These are phyloP conservation scores for Conidiobolus incongruus DNA, from an alignment of 371 early-diverging fungal genomes.

Conservation along the genomic window DNA sequence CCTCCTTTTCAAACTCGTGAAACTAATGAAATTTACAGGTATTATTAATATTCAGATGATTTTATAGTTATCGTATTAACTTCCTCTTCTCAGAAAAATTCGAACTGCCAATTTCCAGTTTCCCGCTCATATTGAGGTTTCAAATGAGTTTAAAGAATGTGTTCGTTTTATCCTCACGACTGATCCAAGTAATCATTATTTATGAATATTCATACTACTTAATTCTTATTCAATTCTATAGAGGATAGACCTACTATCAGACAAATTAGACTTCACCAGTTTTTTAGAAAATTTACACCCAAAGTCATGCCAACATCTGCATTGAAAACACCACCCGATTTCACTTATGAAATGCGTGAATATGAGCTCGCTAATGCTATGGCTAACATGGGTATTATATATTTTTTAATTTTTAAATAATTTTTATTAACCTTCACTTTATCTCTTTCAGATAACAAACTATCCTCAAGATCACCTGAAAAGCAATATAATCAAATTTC, in stretches of 20 bases:
- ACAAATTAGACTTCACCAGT: conserved; percentile 15
- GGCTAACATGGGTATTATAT: background rate
- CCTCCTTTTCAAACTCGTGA: conserved; percentile 92
- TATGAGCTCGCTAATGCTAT: too few relatives aligned
- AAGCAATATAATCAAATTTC: background rate
- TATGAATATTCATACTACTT: background rate
- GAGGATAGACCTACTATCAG: conserved; percentile 17
- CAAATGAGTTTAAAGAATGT: too few relatives aligned
- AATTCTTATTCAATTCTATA: conserved; percentile 4
- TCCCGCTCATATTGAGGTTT: too few relatives aligned
- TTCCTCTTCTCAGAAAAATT: too few relatives aligned
- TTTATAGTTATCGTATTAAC: too few relatives aligned
- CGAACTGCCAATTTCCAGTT: too few relatives aligned
- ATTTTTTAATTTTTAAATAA: background rate
- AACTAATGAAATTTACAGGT: conserved; percentile 66
- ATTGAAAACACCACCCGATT: conserved; percentile 11
- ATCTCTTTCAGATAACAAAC: background rate
- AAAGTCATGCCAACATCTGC: conserved; percentile 11
- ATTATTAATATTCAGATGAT: too few relatives aligned
- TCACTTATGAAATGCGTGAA: too few relatives aligned
- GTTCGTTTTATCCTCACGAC: conserved; percentile 58
- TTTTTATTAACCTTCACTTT: background rate
- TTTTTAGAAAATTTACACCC: conserved; percentile 19
- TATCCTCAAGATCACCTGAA: background rate
- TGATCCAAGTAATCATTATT: conserved; percentile 34